Base-by-base conservation (phyloP, 176 grass and related monocot species). In the Microstegium vimineum region DNA sequence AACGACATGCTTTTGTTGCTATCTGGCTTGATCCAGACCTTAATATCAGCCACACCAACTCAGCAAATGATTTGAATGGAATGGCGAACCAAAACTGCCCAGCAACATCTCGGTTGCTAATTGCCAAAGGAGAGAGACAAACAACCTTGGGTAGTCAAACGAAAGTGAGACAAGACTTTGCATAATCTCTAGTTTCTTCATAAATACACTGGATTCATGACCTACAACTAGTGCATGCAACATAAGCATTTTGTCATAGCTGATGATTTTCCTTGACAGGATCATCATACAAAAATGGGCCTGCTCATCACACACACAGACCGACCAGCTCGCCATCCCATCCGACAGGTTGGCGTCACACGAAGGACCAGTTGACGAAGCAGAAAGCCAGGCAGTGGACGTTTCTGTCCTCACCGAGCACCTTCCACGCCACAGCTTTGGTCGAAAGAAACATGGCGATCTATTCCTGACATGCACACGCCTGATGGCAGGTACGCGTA, bases 361-460 rank as follows among this genome's bases (percentile, higher is more conserved):
- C 76, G 26, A 97, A 97, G 26, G 95, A 93, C 95, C 95, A 98
- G 76, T 95, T 98, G 15, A 92, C 80, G 62, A 98, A 98, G 59
- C 92, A 94, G 22, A 98, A 93, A 10, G 92, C 95, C n/a, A 98
- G 57, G 43, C 95, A 98, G 45, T 95, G 92, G 12, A 85, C 87
- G 52, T 69, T 84, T 60, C 84, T 83, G 62, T 93, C 90, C 92
- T 98, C 90, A 0, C 79, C 82, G 3, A 91, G 71, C 26, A 98
- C 95, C 76, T 95, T 98, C 95, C 95, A 98, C 1, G 87, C 89
- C 22, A 98, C 63, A 3, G 95, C 95, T 73, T 73, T 95, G 92
- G 25, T 98, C 95, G 35, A 90, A 94, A 0, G 92, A 93, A 37
- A 98, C 90, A n/a, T 94, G 95, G 31, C 95, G 92, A 13, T 92